These are phyloP conservation scores for Papiliotrema fonsecae DNA, from an alignment of 1,284 basidiomycete genomes.

Conservation along the genomic window DNA sequence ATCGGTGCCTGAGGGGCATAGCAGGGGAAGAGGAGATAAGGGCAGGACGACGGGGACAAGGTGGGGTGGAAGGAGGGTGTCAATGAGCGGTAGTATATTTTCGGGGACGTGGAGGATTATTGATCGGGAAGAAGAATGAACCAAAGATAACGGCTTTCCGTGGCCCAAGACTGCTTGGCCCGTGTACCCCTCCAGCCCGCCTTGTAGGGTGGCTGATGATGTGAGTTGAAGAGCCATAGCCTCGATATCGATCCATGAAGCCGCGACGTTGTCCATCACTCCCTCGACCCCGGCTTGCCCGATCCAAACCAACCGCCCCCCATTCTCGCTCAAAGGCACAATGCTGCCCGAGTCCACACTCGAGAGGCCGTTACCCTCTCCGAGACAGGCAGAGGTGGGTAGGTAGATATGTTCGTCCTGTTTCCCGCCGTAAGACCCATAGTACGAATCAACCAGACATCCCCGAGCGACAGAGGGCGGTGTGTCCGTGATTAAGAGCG, in stretches of 20 bases:
- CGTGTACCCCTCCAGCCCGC: not conserved
- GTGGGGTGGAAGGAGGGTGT: conserved; percentile 41
- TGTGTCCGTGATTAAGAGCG: not conserved
- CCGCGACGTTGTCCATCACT: too few species aligned
- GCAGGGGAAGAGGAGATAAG: conserved; percentile 6
- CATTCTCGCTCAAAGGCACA: too few species aligned
- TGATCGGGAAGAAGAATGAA: conserved; percentile 1
- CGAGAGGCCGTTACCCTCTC: not conserved
- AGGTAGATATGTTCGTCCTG: conserved; percentile 24
- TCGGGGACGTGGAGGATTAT: conserved; percentile 20
- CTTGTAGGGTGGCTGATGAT: not conserved
- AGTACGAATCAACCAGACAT: conserved; percentile 12
- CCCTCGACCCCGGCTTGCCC: conserved; percentile 34
- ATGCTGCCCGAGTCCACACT: not conserved
- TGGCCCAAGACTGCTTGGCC: not conserved
- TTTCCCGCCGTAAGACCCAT: conserved; percentile 28
- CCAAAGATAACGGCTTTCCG: not conserved
- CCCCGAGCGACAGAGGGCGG: not conserved
- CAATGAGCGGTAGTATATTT: conserved; percentile 32
- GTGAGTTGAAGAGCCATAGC: too few species aligned
- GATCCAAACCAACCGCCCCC: conserved; percentile 34
- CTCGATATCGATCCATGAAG: too few species aligned
- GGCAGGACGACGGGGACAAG: conserved; percentile 45
- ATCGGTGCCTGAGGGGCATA: too few species aligned
- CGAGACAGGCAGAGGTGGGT: conserved; percentile 17